Evolutionary conservation across 768 basidiomycete genomes (phyloP).

Genomic region (Naganishia kalamii): DNA sequence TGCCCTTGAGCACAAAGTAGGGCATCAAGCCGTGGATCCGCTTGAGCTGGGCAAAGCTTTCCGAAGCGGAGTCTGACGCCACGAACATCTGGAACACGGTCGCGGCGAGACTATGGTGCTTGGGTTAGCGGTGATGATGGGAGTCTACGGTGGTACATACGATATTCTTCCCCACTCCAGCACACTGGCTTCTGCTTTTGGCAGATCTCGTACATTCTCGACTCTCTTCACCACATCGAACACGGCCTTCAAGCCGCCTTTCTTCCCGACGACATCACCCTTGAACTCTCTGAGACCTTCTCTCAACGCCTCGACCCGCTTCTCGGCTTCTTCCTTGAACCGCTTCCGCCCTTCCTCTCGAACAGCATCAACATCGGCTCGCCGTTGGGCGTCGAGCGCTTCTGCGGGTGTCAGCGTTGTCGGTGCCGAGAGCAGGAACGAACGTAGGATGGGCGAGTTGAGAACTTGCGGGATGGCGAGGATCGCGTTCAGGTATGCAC

Average conservation of each 20-base stretch:
- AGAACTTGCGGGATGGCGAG: slow-evolving; percentile 66
- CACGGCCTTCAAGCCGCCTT: slow-evolving; percentile 68
- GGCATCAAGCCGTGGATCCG: slow-evolving; percentile 94
- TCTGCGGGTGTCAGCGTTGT: slow-evolving; percentile 66
- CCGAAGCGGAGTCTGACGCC: slow-evolving; percentile 84
- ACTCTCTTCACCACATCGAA: slow-evolving; percentile 82
- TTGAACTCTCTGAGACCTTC: slow-evolving; percentile 79
- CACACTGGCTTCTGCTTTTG: slow-evolving; percentile 77
- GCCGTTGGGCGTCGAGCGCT: slow-evolving; percentile 63
- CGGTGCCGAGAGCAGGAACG: slow-evolving; percentile 74
- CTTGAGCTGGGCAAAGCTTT: slow-evolving; percentile 79
- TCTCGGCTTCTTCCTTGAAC: slow-evolving; percentile 80
- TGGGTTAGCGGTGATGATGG: not conserved
- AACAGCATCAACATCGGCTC: slow-evolving; percentile 82
- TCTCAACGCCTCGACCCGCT: slow-evolving; percentile 75
- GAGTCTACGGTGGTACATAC: slow-evolving; percentile 51
- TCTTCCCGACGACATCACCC: slow-evolving; percentile 72
- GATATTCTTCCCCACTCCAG: slow-evolving; percentile 96
- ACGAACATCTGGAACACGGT: slow-evolving; percentile 93
- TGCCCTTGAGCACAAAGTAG: slow-evolving; percentile 89
- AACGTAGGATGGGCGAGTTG: slow-evolving; percentile 74
- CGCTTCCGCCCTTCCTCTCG: slow-evolving; percentile 78
- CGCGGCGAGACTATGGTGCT: slow-evolving; percentile 67
- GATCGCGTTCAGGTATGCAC: slow-evolving; percentile 81
- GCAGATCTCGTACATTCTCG: slow-evolving; percentile 67